Evolutionary conservation across 2,329 filamentous ascomycete species (phyloP), one percentile per base, ranked within the genome.

Genomic region (Trichoderma citrinoviride): DNA sequence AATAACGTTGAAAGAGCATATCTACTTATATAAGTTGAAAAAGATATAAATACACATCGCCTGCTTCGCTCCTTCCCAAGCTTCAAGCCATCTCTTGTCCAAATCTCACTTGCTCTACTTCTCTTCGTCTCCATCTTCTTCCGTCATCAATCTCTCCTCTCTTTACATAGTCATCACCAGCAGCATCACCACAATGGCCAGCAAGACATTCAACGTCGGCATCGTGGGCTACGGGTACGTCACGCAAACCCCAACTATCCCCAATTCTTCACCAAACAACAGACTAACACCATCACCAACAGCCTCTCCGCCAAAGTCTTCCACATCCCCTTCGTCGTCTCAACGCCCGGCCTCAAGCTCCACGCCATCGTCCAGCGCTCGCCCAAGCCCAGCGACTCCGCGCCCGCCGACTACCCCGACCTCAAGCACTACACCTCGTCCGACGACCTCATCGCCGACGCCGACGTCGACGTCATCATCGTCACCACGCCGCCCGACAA

Each of bases 271-370:
- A 49, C 25, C 70, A 25, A 1, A 8, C 33, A 37, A 37, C 10
- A 37, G 4, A 37, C 27, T 25, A 25, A 44, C 23, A 17, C 14
- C 47, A 33, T 21, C 14, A 14, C 12, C 64, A 37, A 7, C 66
- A 64, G 84, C 74, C 72, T 84, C 58, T 86, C 84, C 1, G 91
- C 91, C 77, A 93, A 93, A 74, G 82, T 90, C 78, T 95, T 94
- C 78, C 91, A 95, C 77, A 92, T 94, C 73, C 91, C 91, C 67
- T 90, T 93, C 77, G 84, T 95, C 77, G 79, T 80, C 61, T 82
- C 83, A 33, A 86, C 88, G 0, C 81, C 87, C 7, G 80, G 85
- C 62, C 83, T 93, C 73, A 87, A 82, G 60, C 85, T 94, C 21
- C 85, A 92, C 73, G 86, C 89, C 68, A 87, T 95, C 70, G 88